Evolutionary conservation across 257 asterid genomes (phyloP), one percentile per base, ranked within the genome.

Genomic region (Prunella vulgaris): DNA sequence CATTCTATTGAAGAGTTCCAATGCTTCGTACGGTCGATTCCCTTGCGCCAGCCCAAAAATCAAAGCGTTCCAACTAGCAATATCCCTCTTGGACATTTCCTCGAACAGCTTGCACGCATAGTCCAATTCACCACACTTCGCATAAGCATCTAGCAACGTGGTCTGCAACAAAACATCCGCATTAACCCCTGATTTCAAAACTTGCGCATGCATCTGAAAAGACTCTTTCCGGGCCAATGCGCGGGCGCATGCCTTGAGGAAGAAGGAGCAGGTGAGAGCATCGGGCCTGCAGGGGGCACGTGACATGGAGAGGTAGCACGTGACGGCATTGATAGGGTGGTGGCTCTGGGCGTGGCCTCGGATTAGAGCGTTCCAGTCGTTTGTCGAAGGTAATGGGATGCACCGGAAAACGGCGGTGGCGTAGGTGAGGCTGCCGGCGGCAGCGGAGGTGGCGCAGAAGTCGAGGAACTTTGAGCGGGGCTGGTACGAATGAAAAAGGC

Each of bases 281-380:
- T 93, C 97, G 33, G 96, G 90, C 44, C 61, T 80, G 83, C 92
- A 83, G 42, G 79, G 58, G 12, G 90, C 77, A 21, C 92, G 96
- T 3, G 69, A 80, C 97, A 93, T 86, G 75, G 86, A 79, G 67
- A 84, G 77, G 78, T 78, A 93, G 63, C 71, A 71, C 28, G 77
- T 17, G 74, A 82, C 64, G n/a, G 97, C 96, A 27, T 85, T 30
- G 73, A 66, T 70, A 12, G 97, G 98, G 20, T 78, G 79, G 66
- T 72, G 74, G 78, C 90, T 85, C 73, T 81, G 90, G n/a, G 99
- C 92, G 77, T 83, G 88, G 74, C 96, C 96, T n/a, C 99, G 96
- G 77, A 93, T 86, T 65, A 93, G 74, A 69, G 97, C 96, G 78
- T 93, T 93, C 96, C 95, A 93, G 78, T 93, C 99, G 65, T 93